phyloP scores from a whole-genome alignment of 805 yeast species.

The Wickerhamomyces queroliae region DNA sequence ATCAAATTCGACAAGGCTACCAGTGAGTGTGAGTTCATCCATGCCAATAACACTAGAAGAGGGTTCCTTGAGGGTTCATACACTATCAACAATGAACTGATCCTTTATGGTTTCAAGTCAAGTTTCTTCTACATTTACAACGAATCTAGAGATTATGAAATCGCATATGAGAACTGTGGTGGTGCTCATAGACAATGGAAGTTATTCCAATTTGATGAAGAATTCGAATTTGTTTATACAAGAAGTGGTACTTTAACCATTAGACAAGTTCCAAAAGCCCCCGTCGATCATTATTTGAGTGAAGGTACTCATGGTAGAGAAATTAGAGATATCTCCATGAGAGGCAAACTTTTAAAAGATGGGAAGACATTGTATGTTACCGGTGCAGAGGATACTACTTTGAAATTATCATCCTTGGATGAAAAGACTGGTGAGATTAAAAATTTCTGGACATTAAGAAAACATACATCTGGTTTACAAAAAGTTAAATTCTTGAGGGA shows the following conservation, averaged over 20 bases:
- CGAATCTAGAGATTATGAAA: slow-evolving; percentile 68
- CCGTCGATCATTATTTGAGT: slow-evolving; percentile 29
- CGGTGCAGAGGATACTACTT: slow-evolving; percentile 86
- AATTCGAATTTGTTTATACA: slow-evolving; percentile 49
- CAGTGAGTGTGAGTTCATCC: slow-evolving; percentile 28
- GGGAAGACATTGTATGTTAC: slow-evolving; percentile 46
- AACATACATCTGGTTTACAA: slow-evolving; percentile 89
- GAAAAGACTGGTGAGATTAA: slow-evolving; percentile 34
- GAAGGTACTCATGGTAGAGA: slow-evolving; percentile 91
- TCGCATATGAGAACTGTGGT: slow-evolving; percentile 73
- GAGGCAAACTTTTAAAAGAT: slow-evolving; percentile 23
- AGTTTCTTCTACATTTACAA: slow-evolving; percentile 76
- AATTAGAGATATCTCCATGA: slow-evolving; percentile 66
- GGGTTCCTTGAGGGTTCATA: slow-evolving; percentile 81
- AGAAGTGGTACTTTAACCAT: slow-evolving; percentile 46
- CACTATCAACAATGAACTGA: slow-evolving; percentile 36
- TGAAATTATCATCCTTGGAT: slow-evolving; percentile 45
- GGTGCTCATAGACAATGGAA: slow-evolving; percentile 90
- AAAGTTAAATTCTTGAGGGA: slow-evolving; percentile 56
- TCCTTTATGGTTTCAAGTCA: slow-evolving; percentile 79
- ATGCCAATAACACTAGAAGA: slow-evolving; percentile 58
- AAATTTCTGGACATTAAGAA: slow-evolving; percentile 57
- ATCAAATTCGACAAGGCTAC: slow-evolving; percentile 22
- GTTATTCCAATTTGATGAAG: slow-evolving; percentile 26
- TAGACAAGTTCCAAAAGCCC: slow-evolving; percentile 24